Conservation (phyloP, 1,284 basidiomycete genomes). For the Moniliophthora roreri region DNA sequence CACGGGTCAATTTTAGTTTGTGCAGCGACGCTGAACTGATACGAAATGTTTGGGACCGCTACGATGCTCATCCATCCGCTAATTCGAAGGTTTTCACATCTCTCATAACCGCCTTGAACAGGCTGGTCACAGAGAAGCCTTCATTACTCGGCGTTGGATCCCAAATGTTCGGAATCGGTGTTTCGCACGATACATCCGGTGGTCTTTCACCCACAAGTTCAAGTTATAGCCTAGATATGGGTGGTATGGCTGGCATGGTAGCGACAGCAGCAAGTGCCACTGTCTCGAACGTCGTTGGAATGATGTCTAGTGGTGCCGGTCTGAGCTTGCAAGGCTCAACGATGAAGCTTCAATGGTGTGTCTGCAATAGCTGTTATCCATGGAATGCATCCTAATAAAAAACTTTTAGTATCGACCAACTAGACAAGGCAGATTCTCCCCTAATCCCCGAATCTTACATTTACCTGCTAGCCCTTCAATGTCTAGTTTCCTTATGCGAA, state of each 20-base stretch:
- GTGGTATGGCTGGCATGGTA: constrained; percentile 80
- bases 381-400: neutral
- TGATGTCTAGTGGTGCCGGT: constrained; percentile 45
- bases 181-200: constrained; percentile 40
- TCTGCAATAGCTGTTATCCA: constrained; percentile 7
- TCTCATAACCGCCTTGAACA: constrained; percentile 81
- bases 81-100: constrained; percentile 75
- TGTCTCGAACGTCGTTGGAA: constrained; percentile 66
- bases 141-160: constrained; percentile 74
- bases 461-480: constrained; percentile 89
- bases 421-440: constrained; percentile 95
- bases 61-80: constrained; percentile 60
- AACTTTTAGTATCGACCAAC: constrained; percentile 81
- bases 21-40: constrained; percentile 85
- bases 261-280: constrained; percentile 82
- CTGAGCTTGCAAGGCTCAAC: constrained; percentile 70
- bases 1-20: constrained; percentile 44
- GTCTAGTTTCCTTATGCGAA: constrained; percentile 84
- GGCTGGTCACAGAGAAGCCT: constrained; percentile 86
- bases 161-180: constrained; percentile 80
- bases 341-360: constrained; percentile 86
- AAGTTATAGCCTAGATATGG: constrained; percentile 57
- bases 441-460: constrained; percentile 90
- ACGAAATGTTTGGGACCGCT: constrained; percentile 78
- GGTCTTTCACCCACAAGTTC: constrained; percentile 29